Evolutionary conservation across 1,139 yeast species (phyloP).

Genomic region (Sugiyamaella xylanicola): DNA sequence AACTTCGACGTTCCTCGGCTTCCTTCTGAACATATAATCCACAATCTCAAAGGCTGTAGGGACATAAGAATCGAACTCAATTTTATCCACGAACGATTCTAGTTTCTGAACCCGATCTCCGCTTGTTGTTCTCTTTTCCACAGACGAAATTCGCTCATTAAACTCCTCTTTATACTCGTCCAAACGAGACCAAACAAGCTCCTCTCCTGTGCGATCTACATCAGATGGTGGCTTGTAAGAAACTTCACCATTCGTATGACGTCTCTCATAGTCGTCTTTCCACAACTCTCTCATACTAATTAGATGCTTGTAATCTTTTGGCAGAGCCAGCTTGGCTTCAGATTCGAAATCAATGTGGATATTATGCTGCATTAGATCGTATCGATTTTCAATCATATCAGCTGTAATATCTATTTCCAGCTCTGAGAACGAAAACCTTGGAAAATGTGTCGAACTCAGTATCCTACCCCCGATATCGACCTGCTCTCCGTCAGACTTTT

Average conservation of each 20-base stretch:
- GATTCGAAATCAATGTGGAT: conserved; percentile 56
- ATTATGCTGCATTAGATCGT: conserved; percentile 48
- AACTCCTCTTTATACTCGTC: conserved; percentile 19
- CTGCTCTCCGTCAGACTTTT: conserved; percentile 17
- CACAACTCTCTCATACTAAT: conserved; percentile 64
- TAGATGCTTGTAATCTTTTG: conserved; percentile 45
- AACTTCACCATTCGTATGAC: conserved; percentile 47
- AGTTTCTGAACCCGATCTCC: background rate
- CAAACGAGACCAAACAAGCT: conserved; percentile 18
- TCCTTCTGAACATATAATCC: conserved; percentile 28
- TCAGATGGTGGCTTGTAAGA: conserved; percentile 34
- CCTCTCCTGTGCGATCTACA: background rate
- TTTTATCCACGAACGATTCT: conserved; percentile 9
- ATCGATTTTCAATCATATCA: conserved; percentile 58
- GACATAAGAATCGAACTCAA: conserved; percentile 16
- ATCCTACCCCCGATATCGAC: conserved; percentile 20
- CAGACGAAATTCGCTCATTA: background rate
- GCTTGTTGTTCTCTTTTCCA: background rate
- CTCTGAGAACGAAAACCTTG: conserved; percentile 61
- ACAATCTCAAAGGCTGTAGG: conserved; percentile 37
- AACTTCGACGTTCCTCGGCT: background rate
- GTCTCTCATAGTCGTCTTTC: conserved; percentile 61
- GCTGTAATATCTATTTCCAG: conserved; percentile 73
- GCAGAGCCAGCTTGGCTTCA: conserved; percentile 26
- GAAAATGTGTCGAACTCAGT: conserved; percentile 35